Evolutionary conservation across 2,329 filamentous ascomycete species (phyloP).

Genomic region (Diaporthe capsici): DNA sequence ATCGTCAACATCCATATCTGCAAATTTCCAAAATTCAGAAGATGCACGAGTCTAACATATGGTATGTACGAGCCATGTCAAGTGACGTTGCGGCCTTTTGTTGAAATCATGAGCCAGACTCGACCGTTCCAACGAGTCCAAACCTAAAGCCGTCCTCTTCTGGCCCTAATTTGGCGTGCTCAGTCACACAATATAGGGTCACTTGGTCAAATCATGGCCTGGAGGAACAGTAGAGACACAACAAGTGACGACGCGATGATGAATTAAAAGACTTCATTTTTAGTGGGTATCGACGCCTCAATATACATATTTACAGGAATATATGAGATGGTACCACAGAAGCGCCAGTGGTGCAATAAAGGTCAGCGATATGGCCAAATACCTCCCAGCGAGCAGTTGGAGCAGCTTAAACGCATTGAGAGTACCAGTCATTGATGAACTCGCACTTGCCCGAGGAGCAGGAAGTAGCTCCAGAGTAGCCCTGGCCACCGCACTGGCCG

Average conservation of each 20-base stretch:
- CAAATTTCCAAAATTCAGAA: too few species aligned
- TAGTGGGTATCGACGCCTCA: not conserved
- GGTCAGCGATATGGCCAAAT: not conserved
- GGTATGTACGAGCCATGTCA: not conserved
- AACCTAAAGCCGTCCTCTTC: not conserved
- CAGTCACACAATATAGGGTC: too few species aligned
- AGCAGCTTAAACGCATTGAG: not conserved
- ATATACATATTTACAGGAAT: not conserved
- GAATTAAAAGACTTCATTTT: not conserved
- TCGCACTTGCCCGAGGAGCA: not conserved
- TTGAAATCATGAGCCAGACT: not conserved
- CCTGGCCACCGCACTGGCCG: not conserved
- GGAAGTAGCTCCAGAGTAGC: not conserved
- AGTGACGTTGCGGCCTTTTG: not conserved
- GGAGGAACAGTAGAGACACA: not conserved
- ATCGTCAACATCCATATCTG: too few species aligned
- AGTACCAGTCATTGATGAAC: not conserved
- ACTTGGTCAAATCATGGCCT: too few species aligned
- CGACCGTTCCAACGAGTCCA: not conserved
- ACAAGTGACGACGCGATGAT: accelerated
- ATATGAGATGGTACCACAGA: not conserved
- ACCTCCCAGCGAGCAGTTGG: not conserved
- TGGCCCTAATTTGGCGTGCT: not conserved
- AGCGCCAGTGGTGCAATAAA: not conserved
- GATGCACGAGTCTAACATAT: too few species aligned